phyloP scores from a whole-genome alignment of 176 grass and related monocot genomes.

The Metroxylon sagu region DNA sequence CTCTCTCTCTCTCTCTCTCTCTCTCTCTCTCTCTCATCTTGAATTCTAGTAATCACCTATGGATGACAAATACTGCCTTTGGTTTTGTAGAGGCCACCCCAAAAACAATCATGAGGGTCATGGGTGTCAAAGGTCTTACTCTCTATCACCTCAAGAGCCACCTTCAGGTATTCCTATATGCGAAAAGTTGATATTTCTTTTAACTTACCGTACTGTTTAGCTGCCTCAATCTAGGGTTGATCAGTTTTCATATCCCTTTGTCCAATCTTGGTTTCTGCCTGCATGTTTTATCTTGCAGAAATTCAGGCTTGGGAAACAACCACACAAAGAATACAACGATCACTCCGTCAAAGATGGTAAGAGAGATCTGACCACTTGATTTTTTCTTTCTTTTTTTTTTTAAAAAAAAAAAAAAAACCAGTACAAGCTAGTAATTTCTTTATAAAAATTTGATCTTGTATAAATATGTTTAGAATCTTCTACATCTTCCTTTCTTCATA shows the following conservation, averaged over 20 bases:
- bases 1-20: no score
- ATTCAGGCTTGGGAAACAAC: slow-evolving; percentile 96
- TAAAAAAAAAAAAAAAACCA: no score
- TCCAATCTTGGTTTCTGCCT: no score
- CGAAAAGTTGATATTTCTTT: no score
- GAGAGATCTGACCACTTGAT: not conserved
- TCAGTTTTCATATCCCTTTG: no score
- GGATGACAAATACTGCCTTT: no score
- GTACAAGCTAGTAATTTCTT: no score
- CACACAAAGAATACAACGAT: slow-evolving; percentile 83
- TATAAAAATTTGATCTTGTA: no score
- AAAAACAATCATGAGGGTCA: slow-evolving; percentile 98
- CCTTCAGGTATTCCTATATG: slow-evolving; percentile 53
- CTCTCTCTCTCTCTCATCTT: no score
- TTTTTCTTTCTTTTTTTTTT: not conserved
- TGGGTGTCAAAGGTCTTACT: slow-evolving; percentile 96
- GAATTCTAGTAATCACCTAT: no score
- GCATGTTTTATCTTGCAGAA: slow-evolving; percentile 40
- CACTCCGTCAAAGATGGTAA: slow-evolving; percentile 72
- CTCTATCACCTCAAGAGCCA: slow-evolving; percentile 97
- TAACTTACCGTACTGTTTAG: no score
- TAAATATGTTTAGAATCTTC: not conserved
- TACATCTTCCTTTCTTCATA: not conserved
- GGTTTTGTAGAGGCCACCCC: slow-evolving; percentile 69
- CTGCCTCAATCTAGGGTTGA: no score